These are phyloP conservation scores for Fibroporia radiculosa DNA, from an alignment of 768 basidiomycete species.

Conservation along the genomic window DNA sequence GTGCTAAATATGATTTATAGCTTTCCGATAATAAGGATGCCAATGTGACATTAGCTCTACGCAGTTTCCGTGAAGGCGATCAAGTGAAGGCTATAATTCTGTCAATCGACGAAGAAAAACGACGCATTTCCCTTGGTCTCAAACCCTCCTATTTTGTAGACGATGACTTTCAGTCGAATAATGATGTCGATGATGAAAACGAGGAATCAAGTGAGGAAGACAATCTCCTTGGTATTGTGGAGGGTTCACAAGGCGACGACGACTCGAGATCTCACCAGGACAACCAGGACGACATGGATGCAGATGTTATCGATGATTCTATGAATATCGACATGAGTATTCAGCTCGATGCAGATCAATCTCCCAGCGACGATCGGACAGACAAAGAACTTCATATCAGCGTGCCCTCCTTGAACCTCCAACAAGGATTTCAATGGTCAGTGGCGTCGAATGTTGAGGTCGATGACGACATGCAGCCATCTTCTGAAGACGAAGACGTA, in stretches of 20 bases:
- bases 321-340: constrained; percentile 41
- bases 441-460: constrained; percentile 27
- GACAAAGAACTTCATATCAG: constrained; percentile 1
- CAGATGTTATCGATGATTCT: constrained; percentile 25
- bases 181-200: constrained; percentile 25
- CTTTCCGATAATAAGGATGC: constrained; percentile 83
- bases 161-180: constrained; percentile 45
- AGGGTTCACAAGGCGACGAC: constrained; percentile 18
- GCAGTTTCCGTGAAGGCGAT: constrained; percentile 82
- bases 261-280: constrained; percentile 20
- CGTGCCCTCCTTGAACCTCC: constrained; percentile 43
- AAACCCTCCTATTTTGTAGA: constrained; percentile 83
- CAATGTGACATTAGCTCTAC: constrained; percentile 70
- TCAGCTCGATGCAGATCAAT: not conserved
- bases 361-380: not conserved
- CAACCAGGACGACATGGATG: constrained; percentile 24
- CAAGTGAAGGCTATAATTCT: constrained; percentile 73
- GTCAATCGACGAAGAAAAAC: constrained; percentile 66
- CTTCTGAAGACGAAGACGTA: constrained; percentile 37
- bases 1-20: constrained; percentile 30
- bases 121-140: constrained; percentile 73
- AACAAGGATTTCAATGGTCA: constrained; percentile 71
- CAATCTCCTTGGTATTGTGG: constrained; percentile 24
- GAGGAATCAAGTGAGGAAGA: constrained; percentile 15
- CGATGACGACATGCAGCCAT: constrained; percentile 34